A percentile compares a stretch with the other conserved stretches of the same genome.
Evolutionary conservation across 345 rosid species (phyloP).

Genomic region (Pistacia integerrima): DNA sequence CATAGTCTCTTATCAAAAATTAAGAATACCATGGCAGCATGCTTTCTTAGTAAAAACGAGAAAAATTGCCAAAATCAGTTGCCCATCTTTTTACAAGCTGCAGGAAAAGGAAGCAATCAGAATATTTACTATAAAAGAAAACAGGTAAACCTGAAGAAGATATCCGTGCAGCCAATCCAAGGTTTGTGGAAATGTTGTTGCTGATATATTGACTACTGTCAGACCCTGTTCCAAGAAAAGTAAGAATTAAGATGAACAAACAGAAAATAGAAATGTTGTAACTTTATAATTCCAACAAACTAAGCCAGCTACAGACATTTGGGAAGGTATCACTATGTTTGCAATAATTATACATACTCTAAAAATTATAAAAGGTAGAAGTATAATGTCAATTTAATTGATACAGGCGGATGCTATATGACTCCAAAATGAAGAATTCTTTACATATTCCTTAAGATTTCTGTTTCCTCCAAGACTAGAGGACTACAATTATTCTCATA

Average conservation of each 20-base stretch:
- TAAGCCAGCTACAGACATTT: neutral
- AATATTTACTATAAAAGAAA: conserved; percentile 1
- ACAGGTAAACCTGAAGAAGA: conserved; percentile 79
- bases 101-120: neutral
- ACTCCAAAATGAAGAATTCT: neutral
- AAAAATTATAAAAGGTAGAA: neutral
- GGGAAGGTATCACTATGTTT: neutral
- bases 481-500: neutral
- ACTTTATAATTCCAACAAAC: conserved; percentile 6
- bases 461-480: too few species aligned
- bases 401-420: neutral
- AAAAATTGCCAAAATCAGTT: neutral
- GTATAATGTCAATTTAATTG: neutral
- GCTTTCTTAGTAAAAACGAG: neutral
- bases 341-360: neutral
- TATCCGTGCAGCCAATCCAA: conserved; percentile 78
- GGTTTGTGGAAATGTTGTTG: conserved; percentile 89
- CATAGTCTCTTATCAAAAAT: too few species aligned
- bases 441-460: too few species aligned
- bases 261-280: neutral
- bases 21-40: neutral
- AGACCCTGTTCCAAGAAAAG: conserved; percentile 52
- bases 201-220: conserved; percentile 74
- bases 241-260: neutral
- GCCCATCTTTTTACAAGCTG: neutral